These are phyloP conservation scores for Colletotrichum kahawae DNA, from an alignment of 2,329 filamentous ascomycete genomes.

Conservation along the genomic window DNA sequence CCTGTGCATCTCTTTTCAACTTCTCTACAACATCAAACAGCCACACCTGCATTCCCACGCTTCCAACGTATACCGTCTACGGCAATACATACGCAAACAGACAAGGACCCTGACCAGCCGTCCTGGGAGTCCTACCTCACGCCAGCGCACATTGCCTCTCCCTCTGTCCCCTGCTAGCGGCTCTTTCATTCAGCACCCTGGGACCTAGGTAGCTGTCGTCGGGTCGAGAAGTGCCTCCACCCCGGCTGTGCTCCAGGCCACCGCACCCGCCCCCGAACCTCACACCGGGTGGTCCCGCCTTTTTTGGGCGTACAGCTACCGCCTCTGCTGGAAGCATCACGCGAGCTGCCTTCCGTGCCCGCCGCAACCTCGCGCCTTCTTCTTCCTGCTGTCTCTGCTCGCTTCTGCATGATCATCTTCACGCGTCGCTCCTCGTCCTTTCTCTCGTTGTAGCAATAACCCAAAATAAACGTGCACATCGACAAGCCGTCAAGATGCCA, in stretches of 20 bases:
- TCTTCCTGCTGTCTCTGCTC: not conserved
- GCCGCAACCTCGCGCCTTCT: not conserved
- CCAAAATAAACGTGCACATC: not conserved
- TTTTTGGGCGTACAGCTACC: slow-evolving; percentile 6
- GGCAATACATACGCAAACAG: slow-evolving; percentile 10
- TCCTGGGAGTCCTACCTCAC: not conserved
- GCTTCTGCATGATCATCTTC: not conserved
- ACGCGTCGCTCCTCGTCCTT: not conserved
- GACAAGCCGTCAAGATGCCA: slow-evolving; percentile 40
- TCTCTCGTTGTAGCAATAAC: slow-evolving; percentile 1
- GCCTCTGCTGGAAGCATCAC: slow-evolving; percentile 18
- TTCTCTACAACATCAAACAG: not conserved
- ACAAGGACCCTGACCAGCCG: not conserved
- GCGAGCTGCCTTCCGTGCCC: slow-evolving; percentile 14
- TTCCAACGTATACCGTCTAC: not conserved
- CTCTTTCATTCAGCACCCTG: not conserved
- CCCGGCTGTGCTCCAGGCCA: slow-evolving; percentile 6
- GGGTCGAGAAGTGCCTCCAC: slow-evolving; percentile 3
- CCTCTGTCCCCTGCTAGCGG: not conserved
- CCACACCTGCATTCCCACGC: not conserved
- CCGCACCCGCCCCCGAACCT: slow-evolving; percentile 14
- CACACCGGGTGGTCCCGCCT: slow-evolving; percentile 16
- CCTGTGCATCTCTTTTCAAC: not conserved
- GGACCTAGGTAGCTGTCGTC: not conserved
- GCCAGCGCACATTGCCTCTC: not conserved